Percentiles rank a stretch among this genome's conserved stretches.
phyloP scores from a whole-genome alignment of 139 green algal genomes.

The Tetratostichococcus sp. region DNA sequence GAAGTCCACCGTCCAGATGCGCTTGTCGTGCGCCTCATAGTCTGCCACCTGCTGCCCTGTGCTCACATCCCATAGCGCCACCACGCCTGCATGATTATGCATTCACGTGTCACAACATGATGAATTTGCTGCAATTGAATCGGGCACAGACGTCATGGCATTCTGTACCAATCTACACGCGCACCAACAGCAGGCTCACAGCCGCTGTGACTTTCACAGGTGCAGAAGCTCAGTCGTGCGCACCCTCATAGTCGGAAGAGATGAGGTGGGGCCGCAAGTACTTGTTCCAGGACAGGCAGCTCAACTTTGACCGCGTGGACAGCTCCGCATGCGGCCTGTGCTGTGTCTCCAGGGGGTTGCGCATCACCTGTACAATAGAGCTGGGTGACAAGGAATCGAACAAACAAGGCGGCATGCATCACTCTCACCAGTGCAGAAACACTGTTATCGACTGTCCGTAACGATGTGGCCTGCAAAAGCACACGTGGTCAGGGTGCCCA shows the following conservation, averaged over 20 bases:
- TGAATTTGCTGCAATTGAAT: too few relatives aligned
- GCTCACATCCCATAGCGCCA: slow-evolving; percentile 66
- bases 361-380: background rate
- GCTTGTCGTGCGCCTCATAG: slow-evolving; percentile 71
- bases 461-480: too few relatives aligned
- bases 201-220: slow-evolving; percentile 2
- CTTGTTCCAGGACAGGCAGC: slow-evolving; percentile 74
- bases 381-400: too few relatives aligned
- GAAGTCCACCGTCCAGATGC: slow-evolving; percentile 88
- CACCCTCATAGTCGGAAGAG: slow-evolving; percentile 77
- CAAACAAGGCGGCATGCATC: too few relatives aligned
- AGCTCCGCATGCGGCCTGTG: slow-evolving; percentile 75
- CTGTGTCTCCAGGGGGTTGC: background rate
- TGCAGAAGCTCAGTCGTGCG: background rate
- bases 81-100: slow-evolving; percentile 31
- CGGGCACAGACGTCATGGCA: too few relatives aligned
- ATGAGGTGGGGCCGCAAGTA: slow-evolving; percentile 48
- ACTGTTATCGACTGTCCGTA: too few relatives aligned
- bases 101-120: slow-evolving; percentile 47
- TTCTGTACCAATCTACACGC: too few relatives aligned
- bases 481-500: too few relatives aligned
- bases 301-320: slow-evolving; percentile 72
- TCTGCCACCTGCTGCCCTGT: slow-evolving; percentile 48
- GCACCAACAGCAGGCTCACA: too few relatives aligned
- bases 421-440: too few relatives aligned